Percentiles rank a stretch among this genome's conserved stretches.
phyloP scores from a whole-genome alignment of 2,329 filamentous ascomycete genomes.

The Didymella arachidicola region DNA sequence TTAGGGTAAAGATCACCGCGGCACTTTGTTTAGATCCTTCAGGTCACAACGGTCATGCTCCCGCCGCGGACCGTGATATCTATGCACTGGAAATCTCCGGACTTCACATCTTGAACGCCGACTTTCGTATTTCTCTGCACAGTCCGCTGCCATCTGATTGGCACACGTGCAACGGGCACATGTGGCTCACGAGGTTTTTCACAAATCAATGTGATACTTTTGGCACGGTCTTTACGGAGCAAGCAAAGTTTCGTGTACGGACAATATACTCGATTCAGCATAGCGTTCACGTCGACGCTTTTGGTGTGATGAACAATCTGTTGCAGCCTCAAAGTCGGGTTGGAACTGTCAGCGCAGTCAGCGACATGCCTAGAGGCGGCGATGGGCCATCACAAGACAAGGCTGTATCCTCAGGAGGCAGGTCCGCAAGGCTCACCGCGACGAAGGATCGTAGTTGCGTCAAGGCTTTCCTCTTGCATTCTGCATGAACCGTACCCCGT shows the following conservation, averaged over 20 bases:
- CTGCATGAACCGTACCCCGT: neutral
- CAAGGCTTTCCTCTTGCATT: neutral
- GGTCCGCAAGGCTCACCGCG: neutral
- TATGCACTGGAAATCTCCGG: neutral
- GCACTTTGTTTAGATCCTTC: neutral
- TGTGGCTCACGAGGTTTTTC: neutral
- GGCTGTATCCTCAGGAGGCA: neutral
- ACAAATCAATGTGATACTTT: neutral
- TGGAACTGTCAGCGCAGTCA: neutral
- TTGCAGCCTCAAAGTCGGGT: neutral
- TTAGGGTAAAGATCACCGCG: constrained; percentile 1
- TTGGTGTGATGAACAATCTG: neutral
- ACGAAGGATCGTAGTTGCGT: constrained; percentile 1
- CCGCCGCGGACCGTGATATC: constrained; percentile 3
- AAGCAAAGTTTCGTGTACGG: neutral
- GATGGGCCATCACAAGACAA: neutral
- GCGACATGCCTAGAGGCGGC: neutral
- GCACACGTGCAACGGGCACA: neutral
- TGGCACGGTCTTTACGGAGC: neutral
- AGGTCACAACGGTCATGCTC: neutral
- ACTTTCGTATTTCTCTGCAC: neutral
- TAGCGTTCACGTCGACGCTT: constrained; percentile 4
- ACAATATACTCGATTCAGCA: neutral
- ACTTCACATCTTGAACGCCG: neutral
- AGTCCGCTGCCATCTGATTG: constrained; percentile 3